Conservation (phyloP, 306 rosid species). For the Corylus heterophylla region DNA sequence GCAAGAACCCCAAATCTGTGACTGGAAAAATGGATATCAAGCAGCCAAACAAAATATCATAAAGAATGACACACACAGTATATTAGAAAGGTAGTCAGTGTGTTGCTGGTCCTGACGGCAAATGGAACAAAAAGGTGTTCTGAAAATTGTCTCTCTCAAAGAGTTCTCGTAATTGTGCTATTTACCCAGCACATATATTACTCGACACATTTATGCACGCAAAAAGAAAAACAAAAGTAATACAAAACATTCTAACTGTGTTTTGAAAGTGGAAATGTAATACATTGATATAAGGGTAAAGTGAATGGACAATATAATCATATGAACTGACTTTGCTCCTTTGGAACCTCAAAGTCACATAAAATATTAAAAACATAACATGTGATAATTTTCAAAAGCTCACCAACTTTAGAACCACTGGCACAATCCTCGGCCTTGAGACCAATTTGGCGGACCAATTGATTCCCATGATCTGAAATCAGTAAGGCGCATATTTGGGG, state of each 20-base stretch:
- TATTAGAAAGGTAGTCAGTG: background rate
- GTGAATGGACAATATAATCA: background rate
- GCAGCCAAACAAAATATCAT: background rate
- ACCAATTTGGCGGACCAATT: conserved; percentile 52
- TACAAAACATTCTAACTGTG: background rate
- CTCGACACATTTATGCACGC: too few species aligned
- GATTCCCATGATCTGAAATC: conserved; percentile 57
- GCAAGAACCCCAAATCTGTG: background rate
- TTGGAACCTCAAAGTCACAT: background rate
- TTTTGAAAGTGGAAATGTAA: background rate
- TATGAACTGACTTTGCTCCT: background rate
- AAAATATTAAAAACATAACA: conserved; percentile 3
- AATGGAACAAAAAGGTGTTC: background rate
- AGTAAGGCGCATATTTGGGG: conserved; percentile 52
- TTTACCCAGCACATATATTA: background rate
- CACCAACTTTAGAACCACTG: conserved; percentile 46
- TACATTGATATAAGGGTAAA: background rate
- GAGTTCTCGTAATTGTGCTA: background rate
- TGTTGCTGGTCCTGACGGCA: background rate
- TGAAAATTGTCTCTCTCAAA: background rate
- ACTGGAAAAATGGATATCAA: background rate
- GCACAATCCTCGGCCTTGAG: conserved; percentile 68
- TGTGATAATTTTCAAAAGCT: conserved; percentile 28
- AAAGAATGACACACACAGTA: background rate
- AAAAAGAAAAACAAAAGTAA: background rate